A percentile compares a stretch with the other conserved stretches of the same genome.
Evolutionary conservation across 2,329 filamentous ascomycete species (phyloP).

Genomic region (Cytospora chrysosperma): DNA sequence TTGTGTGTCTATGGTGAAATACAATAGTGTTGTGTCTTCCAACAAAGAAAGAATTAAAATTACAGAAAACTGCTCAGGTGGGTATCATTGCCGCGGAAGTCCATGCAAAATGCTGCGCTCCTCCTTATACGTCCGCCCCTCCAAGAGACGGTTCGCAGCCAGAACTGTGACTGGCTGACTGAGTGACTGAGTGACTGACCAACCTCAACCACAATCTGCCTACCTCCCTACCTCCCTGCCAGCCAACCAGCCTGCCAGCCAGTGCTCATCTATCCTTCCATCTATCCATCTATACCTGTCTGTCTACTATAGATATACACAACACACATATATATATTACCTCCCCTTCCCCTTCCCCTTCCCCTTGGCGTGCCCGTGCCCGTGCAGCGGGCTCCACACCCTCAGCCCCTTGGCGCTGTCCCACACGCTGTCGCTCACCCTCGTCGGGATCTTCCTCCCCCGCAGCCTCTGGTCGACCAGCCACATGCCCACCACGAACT

Average conservation of each 20-base stretch:
- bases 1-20: neutral
- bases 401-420: constrained; percentile 57
- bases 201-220: too few relatives aligned
- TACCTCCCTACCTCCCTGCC: too few relatives aligned
- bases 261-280: neutral
- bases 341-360: constrained; percentile 28
- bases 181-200: too few relatives aligned
- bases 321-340: too few relatives aligned
- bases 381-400: constrained; percentile 29
- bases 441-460: constrained; percentile 72
- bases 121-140: neutral
- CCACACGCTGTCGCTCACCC: constrained; percentile 75
- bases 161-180: too few relatives aligned
- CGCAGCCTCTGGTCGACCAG: constrained; percentile 77
- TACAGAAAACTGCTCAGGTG: neutral
- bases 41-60: too few relatives aligned
- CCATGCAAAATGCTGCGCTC: neutral
- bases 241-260: too few relatives aligned
- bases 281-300: too few relatives aligned
- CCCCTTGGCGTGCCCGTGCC: neutral
- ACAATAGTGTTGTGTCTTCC: too few relatives aligned
- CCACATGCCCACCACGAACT: constrained; percentile 84
- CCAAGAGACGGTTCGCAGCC: neutral
- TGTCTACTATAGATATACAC: too few relatives aligned
- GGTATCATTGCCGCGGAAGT: constrained; percentile 16